A percentile compares a stretch with the other conserved stretches of the same genome.
Evolutionary conservation across 257 asterid species (phyloP).

Genomic region (Solanum stenotomum): DNA sequence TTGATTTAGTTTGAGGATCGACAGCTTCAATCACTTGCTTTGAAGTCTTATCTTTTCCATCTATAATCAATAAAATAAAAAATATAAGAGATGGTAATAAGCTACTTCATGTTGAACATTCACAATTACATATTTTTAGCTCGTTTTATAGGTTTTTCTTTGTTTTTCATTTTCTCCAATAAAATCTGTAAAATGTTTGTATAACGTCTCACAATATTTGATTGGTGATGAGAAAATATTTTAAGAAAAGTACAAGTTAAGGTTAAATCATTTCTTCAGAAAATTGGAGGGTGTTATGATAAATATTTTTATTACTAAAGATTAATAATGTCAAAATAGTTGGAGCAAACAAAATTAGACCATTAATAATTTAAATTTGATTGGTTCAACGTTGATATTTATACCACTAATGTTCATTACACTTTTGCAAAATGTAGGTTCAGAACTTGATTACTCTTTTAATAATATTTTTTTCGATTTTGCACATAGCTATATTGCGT

Average conservation of each 20-base stretch:
- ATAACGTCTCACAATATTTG: not conserved
- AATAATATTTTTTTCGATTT: too few species aligned
- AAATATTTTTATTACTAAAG: not conserved
- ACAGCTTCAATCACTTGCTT: not conserved
- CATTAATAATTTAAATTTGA: too few species aligned
- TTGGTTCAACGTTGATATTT: too few species aligned
- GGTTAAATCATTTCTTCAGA: not conserved
- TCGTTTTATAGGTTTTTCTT: not conserved
- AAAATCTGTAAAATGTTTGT: not conserved
- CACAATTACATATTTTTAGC: not conserved
- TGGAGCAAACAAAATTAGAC: too few species aligned
- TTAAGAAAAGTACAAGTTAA: not conserved
- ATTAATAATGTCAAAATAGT: not conserved
- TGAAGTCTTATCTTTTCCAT: not conserved
- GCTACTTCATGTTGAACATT: not conserved
- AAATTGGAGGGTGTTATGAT: not conserved
- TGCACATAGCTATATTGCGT: not conserved
- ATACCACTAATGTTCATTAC: not conserved
- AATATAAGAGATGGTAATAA: not conserved
- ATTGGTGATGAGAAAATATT: not conserved
- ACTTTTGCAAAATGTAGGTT: too few species aligned
- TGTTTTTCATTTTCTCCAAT: not conserved
- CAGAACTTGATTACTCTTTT: not conserved
- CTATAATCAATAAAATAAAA: not conserved
- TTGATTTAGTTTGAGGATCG: not conserved